phyloP scores from a whole-genome alignment of 106 monocot species.

The Dioscorea alata region DNA sequence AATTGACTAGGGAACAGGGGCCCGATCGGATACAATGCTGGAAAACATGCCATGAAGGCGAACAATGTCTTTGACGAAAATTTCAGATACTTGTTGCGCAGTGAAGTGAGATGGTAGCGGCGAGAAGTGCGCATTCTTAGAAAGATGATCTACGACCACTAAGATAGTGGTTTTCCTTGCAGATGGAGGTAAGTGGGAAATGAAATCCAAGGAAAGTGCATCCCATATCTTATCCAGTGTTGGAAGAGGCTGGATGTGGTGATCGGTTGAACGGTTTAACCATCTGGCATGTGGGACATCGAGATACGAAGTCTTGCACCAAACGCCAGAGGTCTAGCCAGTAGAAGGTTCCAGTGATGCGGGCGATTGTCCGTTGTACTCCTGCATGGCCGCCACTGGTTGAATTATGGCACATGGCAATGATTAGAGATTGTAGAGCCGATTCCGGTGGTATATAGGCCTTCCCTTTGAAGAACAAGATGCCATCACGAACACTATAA shows the following conservation, averaged over 20 bases:
- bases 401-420: no score
- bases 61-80: background rate
- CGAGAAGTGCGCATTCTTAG: background rate
- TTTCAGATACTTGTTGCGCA: background rate
- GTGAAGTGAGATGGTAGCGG: background rate
- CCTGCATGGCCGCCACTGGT: no score
- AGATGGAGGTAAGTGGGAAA: background rate
- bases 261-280: no score
- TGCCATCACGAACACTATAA: no score
- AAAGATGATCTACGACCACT: background rate
- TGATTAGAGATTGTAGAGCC: no score
- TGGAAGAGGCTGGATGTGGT: background rate
- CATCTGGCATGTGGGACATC: background rate
- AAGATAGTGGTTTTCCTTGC: background rate
- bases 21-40: background rate
- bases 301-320: background rate
- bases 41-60: background rate
- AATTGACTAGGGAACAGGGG: background rate
- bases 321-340: background rate
- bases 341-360: background rate
- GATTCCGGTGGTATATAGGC: no score
- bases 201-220: background rate
- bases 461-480: no score
- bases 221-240: background rate
- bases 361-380: no score